Conservation (phyloP, 805 yeast species). For the Komagataella pastoris region DNA sequence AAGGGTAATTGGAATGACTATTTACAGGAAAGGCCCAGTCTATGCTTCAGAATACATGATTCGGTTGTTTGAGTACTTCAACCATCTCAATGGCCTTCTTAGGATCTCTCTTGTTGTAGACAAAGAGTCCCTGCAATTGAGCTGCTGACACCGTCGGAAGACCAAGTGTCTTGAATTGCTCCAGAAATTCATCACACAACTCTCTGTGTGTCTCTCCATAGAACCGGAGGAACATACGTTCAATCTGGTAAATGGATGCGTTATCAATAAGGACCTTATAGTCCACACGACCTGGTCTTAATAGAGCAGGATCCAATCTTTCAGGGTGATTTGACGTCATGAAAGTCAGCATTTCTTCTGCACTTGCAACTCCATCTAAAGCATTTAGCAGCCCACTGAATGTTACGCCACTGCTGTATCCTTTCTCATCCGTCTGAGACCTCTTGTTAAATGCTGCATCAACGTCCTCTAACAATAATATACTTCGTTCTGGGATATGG, state of each 20-base stretch:
- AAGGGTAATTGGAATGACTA: slow-evolving; percentile 14
- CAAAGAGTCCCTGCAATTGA: slow-evolving; percentile 89
- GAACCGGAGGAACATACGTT: slow-evolving; percentile 77
- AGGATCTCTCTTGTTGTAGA: slow-evolving; percentile 79
- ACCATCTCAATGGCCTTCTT: slow-evolving; percentile 60
- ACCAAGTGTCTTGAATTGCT: slow-evolving; percentile 30
- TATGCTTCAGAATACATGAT: slow-evolving; percentile 1
- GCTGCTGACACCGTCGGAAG: slow-evolving; percentile 70
- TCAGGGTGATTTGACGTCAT: slow-evolving; percentile 99
- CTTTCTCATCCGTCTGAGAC: slow-evolving; percentile 61
- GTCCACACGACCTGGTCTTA: slow-evolving; percentile 93
- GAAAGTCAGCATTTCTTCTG: slow-evolving; percentile 91
- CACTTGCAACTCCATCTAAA: slow-evolving; percentile 93
- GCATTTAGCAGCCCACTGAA: slow-evolving; percentile 92
- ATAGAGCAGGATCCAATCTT: slow-evolving; percentile 77
- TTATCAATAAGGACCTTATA: slow-evolving; percentile 70
- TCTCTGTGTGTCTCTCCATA: slow-evolving; percentile 44
- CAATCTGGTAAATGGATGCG: slow-evolving; percentile 74
- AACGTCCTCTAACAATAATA: slow-evolving; percentile 78
- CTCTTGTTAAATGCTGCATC: slow-evolving; percentile 92
- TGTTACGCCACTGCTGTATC: slow-evolving; percentile 81
- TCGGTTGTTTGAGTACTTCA: slow-evolving; percentile 18
- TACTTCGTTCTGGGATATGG: slow-evolving; percentile 83
- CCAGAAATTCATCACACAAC: slow-evolving; percentile 38
- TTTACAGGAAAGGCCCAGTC: not conserved